A percentile compares a stretch with the other conserved stretches of the same genome.
phyloP scores from a whole-genome alignment of 768 basidiomycete genomes.

The Gyrodon lividus region DNA sequence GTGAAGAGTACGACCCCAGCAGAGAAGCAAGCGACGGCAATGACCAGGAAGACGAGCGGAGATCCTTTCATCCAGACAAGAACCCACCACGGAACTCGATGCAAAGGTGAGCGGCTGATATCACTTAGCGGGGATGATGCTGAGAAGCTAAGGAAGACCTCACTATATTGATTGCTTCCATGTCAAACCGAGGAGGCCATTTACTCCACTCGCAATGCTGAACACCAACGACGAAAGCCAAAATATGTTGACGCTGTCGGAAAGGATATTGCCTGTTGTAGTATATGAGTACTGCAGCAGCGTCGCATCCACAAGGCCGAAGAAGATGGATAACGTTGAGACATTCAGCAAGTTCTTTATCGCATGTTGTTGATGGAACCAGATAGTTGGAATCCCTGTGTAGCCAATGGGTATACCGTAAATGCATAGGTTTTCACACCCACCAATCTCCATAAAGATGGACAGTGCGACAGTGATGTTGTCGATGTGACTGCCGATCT shows the following conservation, averaged over 20 bases:
- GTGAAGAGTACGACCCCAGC: conserved; percentile 74
- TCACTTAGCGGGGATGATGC: conserved; percentile 1
- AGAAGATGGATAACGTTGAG: conserved; percentile 55
- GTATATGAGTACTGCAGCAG: conserved; percentile 44
- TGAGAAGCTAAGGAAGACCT: conserved; percentile 11
- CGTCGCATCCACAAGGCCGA: conserved; percentile 50
- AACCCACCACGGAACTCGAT: conserved; percentile 56
- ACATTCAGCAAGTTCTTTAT: conserved; percentile 46
- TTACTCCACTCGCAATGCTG: conserved; percentile 52
- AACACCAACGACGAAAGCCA: conserved; percentile 56
- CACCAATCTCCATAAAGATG: conserved; percentile 53
- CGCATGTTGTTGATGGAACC: conserved; percentile 51
- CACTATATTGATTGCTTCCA: conserved; percentile 58
- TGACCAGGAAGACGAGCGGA: conserved; percentile 77
- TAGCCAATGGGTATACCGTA: background rate
- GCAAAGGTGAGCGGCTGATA: conserved; percentile 45
- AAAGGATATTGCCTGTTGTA: conserved; percentile 29
- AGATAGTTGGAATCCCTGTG: conserved; percentile 50
- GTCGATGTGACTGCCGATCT: conserved; percentile 52
- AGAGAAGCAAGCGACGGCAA: conserved; percentile 80
- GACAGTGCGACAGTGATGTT: conserved; percentile 45
- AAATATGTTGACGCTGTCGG: conserved; percentile 45
- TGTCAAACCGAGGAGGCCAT: conserved; percentile 48
- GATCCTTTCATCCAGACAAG: conserved; percentile 82
- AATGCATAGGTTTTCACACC: conserved; percentile 9